Conservation (phyloP, 2,329 filamentous ascomycete genomes). For the Canariomyces notabilis region DNA sequence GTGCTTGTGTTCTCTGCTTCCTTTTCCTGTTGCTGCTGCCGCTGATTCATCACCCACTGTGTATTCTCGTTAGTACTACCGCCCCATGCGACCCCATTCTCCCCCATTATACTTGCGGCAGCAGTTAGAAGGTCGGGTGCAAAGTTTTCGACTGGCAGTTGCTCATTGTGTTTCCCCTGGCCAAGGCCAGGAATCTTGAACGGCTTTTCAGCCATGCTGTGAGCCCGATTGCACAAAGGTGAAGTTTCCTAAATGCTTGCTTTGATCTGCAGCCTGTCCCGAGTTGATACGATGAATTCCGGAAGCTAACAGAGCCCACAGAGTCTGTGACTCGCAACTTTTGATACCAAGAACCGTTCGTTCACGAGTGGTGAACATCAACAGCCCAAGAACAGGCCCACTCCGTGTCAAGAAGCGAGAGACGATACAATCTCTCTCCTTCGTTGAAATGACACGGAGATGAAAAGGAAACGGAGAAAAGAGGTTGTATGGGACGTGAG, state of each 20-base stretch:
- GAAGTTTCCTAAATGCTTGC: not conserved
- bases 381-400: too few species aligned
- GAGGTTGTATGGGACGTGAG: too few species aligned
- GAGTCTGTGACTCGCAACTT: not conserved
- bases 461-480: too few species aligned
- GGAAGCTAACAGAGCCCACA: not conserved
- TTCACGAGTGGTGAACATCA: too few species aligned
- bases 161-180: slow-evolving; percentile 24
- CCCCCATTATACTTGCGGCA: slow-evolving; percentile 18
- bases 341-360: not conserved
- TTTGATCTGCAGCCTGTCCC: not conserved
- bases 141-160: slow-evolving; percentile 20
- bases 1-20: not conserved
- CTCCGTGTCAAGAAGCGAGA: too few species aligned
- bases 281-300: not conserved
- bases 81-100: slow-evolving; percentile 2
- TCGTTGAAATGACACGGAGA: too few species aligned
- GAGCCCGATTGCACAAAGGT: not conserved
- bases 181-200: slow-evolving; percentile 31
- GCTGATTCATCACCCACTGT: slow-evolving; percentile 6
- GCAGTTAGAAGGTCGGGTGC: slow-evolving; percentile 21
- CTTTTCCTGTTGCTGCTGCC: slow-evolving; percentile 5
- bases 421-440: too few species aligned
- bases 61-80: slow-evolving; percentile 10
- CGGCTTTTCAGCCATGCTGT: slow-evolving; percentile 18